These are phyloP conservation scores for Penicillium crystallinum DNA, from an alignment of 495 filamentous ascomycete species.

Conservation along the genomic window DNA sequence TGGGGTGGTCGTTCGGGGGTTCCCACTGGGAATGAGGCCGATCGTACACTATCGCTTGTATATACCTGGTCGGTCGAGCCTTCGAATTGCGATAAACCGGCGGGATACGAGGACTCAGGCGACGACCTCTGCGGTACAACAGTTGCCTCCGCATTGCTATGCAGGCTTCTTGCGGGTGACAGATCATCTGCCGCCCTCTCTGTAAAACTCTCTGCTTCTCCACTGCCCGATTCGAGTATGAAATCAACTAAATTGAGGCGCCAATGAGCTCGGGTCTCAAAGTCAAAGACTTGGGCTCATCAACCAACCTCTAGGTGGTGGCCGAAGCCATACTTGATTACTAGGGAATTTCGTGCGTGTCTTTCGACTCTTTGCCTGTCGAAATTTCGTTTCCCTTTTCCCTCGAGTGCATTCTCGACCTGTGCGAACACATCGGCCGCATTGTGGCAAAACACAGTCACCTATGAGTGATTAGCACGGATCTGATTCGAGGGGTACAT, in stretches of 20 bases:
- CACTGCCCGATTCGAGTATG: constrained; percentile 20
- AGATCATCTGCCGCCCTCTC: neutral
- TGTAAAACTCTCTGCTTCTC: constrained; percentile 3
- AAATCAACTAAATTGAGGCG: constrained; percentile 14
- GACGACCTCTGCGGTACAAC: neutral
- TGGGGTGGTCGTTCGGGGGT: neutral
- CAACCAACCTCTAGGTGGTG: constrained; percentile 21
- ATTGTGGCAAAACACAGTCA: constrained; percentile 19
- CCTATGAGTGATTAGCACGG: constrained; percentile 6
- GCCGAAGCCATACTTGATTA: constrained; percentile 24
- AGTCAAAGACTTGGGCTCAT: neutral
- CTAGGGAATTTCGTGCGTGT: constrained; percentile 18
- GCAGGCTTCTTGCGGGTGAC: neutral
- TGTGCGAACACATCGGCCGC: constrained; percentile 18
- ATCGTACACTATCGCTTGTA: neutral
- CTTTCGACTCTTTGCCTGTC: constrained; percentile 11
- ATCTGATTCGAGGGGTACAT: neutral
- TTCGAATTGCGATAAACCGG: neutral
- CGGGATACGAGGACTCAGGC: neutral
- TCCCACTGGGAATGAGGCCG: neutral
- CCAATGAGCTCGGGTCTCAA: neutral
- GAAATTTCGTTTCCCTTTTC: constrained; percentile 11
- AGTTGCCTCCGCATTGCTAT: neutral
- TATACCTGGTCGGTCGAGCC: neutral
- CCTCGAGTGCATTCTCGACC: constrained; percentile 15